Conservation (phyloP, 1,284 basidiomycete genomes). For the Porodaedalea pini region DNA sequence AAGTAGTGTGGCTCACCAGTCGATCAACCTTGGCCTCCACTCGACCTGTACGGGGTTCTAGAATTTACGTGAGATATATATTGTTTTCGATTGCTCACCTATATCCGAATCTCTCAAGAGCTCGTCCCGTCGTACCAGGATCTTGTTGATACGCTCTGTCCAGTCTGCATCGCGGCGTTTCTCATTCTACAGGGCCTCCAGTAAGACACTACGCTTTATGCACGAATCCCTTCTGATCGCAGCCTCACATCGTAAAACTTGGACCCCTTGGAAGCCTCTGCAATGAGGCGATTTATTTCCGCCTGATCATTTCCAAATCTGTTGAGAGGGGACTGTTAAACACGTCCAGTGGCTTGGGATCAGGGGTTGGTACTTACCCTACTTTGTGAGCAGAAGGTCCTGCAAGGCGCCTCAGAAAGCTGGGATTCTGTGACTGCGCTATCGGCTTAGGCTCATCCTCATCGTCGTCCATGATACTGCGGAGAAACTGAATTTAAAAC, state of each 20-base stretch:
- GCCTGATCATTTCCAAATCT: constrained; percentile 74
- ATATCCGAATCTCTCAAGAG: constrained; percentile 53
- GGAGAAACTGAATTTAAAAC: background rate
- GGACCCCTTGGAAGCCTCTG: constrained; percentile 77
- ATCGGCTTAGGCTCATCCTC: background rate
- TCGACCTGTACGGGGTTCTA: constrained; percentile 36
- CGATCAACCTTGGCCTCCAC: constrained; percentile 52
- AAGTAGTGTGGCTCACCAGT: constrained; percentile 34
- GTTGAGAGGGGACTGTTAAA: constrained; percentile 1
- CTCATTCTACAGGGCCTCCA: constrained; percentile 55
- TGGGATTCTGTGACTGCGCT: constrained; percentile 53
- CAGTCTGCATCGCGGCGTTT: constrained; percentile 78
- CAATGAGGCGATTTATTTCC: constrained; percentile 76
- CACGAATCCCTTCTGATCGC: background rate
- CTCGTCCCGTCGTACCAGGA: constrained; percentile 63
- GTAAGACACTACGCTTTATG: background rate
- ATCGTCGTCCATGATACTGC: background rate
- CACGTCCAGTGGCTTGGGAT: background rate
- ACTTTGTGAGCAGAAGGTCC: constrained; percentile 76
- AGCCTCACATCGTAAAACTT: constrained; percentile 74
- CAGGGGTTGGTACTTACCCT: constrained; percentile 44
- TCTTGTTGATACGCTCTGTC: constrained; percentile 63
- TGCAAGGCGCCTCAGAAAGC: constrained; percentile 68
- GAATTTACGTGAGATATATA: background rate
- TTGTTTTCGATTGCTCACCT: constrained; percentile 38